These are phyloP conservation scores for Pichia sp. DNA, from an alignment of 1,139 yeast genomes.

Conservation along the genomic window DNA sequence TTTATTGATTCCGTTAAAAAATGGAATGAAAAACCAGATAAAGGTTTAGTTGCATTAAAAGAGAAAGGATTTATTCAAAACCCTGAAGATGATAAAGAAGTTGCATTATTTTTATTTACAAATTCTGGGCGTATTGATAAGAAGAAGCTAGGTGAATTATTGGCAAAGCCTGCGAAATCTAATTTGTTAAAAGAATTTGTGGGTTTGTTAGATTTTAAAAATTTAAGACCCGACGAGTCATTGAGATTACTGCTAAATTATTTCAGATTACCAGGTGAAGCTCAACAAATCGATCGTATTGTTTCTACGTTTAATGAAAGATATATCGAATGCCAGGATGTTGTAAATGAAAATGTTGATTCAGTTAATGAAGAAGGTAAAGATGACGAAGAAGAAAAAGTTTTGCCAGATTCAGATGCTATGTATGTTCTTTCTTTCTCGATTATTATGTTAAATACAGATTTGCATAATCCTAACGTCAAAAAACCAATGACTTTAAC, in stretches of 20 bases:
- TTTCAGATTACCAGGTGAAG: constrained; percentile 94
- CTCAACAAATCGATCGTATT: constrained; percentile 90
- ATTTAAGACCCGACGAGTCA: constrained; percentile 87
- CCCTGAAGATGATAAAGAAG: constrained; percentile 45
- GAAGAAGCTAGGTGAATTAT: constrained; percentile 75
- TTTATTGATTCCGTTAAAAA: constrained; percentile 68
- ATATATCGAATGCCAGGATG: constrained; percentile 56
- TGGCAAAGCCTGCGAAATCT: constrained; percentile 69
- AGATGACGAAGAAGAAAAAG: constrained; percentile 30
- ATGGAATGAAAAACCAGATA: constrained; percentile 72
- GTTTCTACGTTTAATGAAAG: constrained; percentile 82
- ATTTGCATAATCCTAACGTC: constrained; percentile 71
- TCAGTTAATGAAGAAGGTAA: constrained; percentile 9
- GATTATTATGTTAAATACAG: constrained; percentile 72
- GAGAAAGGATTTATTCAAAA: constrained; percentile 61
- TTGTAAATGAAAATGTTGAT: constrained; percentile 13
- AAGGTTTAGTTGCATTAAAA: constrained; percentile 60
- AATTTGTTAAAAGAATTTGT: constrained; percentile 64
- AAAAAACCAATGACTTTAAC: constrained; percentile 84
- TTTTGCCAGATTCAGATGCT: constrained; percentile 66
- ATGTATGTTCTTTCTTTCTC: constrained; percentile 71
- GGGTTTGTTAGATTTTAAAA: constrained; percentile 64
- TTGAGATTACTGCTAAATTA: constrained; percentile 72
- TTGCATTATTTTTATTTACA: constrained; percentile 71
- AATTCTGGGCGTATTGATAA: constrained; percentile 82